phyloP scores from a whole-genome alignment of 2,329 filamentous ascomycete genomes.

The Colletotrichum sp. region DNA sequence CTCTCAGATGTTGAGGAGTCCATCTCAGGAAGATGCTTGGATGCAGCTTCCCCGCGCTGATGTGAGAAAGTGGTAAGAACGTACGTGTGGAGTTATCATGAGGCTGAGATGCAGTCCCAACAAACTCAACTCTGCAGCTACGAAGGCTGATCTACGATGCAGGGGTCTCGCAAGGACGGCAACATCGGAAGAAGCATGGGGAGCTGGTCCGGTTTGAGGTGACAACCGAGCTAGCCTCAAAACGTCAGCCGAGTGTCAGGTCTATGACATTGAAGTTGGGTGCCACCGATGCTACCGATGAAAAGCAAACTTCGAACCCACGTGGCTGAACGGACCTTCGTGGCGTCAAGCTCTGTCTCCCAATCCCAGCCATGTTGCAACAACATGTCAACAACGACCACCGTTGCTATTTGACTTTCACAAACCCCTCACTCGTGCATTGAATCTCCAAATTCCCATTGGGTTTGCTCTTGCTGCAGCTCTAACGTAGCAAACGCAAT shows the following conservation, averaged over 20 bases:
- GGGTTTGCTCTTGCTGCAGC: neutral
- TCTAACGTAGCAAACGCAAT: neutral
- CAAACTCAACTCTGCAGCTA: slow-evolving; percentile 18
- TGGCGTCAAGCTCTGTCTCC: neutral
- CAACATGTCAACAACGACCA: neutral
- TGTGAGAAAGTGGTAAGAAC: neutral
- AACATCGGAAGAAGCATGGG: slow-evolving; percentile 19
- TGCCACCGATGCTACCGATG: neutral
- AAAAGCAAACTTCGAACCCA: slow-evolving; percentile 5
- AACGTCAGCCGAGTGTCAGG: neutral
- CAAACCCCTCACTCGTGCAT: neutral
- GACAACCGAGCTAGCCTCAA: slow-evolving; percentile 12
- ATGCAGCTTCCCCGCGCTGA: neutral
- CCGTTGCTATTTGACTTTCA: neutral
- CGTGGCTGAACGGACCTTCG: slow-evolving; percentile 4
- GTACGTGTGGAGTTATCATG: neutral
- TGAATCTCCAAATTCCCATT: slow-evolving; percentile 3
- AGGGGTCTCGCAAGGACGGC: slow-evolving; percentile 3
- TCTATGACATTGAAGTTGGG: slow-evolving; percentile 2
- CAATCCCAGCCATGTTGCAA: neutral
- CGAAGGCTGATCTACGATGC: slow-evolving; percentile 7
- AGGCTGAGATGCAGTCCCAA: slow-evolving; percentile 21
- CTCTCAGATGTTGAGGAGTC: slow-evolving; percentile 2
- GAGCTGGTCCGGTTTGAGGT: slow-evolving; percentile 19
- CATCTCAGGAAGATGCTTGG: slow-evolving; percentile 7